Evolutionary conservation across 1,139 yeast genomes (phyloP).

Genomic region (Taiozyma sp.): DNA sequence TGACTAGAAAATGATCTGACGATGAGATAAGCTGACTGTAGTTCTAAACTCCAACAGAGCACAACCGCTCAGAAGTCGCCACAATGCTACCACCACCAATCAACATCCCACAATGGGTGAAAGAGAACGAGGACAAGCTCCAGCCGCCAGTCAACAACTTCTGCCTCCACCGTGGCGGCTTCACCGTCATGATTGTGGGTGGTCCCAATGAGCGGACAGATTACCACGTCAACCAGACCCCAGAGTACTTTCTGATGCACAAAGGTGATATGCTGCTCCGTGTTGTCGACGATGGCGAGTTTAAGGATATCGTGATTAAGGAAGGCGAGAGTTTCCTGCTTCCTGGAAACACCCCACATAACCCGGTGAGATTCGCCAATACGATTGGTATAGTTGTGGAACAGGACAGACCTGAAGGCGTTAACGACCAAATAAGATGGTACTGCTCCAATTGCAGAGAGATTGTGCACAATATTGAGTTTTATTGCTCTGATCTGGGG

Average conservation of each 20-base stretch:
- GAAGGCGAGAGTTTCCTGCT: slow-evolving; percentile 88
- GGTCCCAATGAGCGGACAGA: slow-evolving; percentile 95
- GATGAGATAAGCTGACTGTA: background rate
- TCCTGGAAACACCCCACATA: slow-evolving; percentile 85
- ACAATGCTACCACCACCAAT: slow-evolving; percentile 65
- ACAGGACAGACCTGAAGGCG: slow-evolving; percentile 77
- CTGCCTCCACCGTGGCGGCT: slow-evolving; percentile 88
- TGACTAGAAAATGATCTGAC: background rate
- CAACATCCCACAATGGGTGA: slow-evolving; percentile 75
- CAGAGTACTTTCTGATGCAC: slow-evolving; percentile 87
- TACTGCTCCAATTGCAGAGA: slow-evolving; percentile 70
- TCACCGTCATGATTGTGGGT: slow-evolving; percentile 90
- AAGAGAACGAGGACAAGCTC: slow-evolving; percentile 66
- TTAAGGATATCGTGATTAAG: slow-evolving; percentile 66
- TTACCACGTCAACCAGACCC: slow-evolving; percentile 90
- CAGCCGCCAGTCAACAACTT: slow-evolving; percentile 92
- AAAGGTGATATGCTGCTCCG: slow-evolving; percentile 82
- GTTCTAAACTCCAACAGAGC: background rate
- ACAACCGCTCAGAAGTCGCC: background rate
- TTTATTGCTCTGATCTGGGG: slow-evolving; percentile 79
- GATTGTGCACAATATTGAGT: slow-evolving; percentile 63
- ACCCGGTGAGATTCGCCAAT: slow-evolving; percentile 80
- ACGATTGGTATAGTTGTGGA: slow-evolving; percentile 94
- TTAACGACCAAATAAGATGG: slow-evolving; percentile 76
- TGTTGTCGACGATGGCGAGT: slow-evolving; percentile 80